Evolutionary conservation across 345 rosid species (phyloP).

Genomic region (Cardamine chenopodiifolia): DNA sequence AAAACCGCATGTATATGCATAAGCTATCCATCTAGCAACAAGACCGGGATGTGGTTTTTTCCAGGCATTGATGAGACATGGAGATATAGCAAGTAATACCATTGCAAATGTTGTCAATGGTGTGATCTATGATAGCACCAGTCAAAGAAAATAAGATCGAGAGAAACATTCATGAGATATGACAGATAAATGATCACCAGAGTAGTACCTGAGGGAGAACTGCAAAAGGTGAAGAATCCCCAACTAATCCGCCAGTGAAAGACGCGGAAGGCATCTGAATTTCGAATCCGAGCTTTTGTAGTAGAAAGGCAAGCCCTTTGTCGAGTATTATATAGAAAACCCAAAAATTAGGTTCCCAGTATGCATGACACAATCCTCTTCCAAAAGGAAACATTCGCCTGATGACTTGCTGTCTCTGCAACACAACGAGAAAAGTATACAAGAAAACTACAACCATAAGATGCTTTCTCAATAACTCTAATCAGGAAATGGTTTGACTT

Average conservation of each 20-base stretch:
- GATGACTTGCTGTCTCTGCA: conserved; percentile 83
- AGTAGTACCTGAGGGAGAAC: no score
- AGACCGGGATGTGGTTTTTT: conserved; percentile 58
- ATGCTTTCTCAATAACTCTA: not conserved
- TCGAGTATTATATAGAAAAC: conserved; percentile 84
- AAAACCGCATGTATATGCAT: conserved; percentile 87
- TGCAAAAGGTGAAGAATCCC: conserved; percentile 74
- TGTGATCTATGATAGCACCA: conserved; percentile 57
- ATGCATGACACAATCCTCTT: conserved; percentile 96
- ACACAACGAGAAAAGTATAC: conserved; percentile 25
- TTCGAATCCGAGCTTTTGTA: conserved; percentile 60
- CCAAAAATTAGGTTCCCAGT: conserved; percentile 98
- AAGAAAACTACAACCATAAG: conserved; percentile 6
- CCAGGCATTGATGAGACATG: conserved; percentile 83
- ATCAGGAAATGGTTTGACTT: not conserved
- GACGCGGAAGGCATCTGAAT: conserved; percentile 68
- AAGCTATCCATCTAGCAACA: conserved; percentile 74
- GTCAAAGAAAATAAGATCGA: not conserved
- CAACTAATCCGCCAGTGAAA: conserved; percentile 89
- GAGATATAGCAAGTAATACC: conserved; percentile 75
- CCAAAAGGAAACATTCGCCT: conserved; percentile 94
- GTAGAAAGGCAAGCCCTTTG: conserved; percentile 64
- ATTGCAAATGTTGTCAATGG: conserved; percentile 65
- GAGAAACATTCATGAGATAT: not conserved
- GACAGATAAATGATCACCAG: no score